A percentile compares a stretch with the other conserved stretches of the same genome.
Evolutionary conservation across 495 filamentous ascomycete genomes (phyloP).

Genomic region (Aspergillus funiculosus): DNA sequence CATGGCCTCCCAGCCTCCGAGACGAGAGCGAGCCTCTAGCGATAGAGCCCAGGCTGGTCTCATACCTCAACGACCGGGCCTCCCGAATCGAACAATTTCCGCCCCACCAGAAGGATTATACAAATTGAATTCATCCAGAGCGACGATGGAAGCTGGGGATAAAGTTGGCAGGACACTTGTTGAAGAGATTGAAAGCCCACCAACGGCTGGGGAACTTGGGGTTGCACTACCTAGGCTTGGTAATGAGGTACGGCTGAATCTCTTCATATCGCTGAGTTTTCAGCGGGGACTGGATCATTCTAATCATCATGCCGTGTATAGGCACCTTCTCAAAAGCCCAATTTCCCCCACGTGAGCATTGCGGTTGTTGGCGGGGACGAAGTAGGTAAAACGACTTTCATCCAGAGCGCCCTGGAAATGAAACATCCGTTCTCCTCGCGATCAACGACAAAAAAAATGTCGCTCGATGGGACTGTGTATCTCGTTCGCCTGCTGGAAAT

Average conservation of each 20-base stretch:
- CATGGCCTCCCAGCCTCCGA: conserved; percentile 23
- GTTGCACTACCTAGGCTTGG: conserved; percentile 14
- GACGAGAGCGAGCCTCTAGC: conserved; percentile 30
- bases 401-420: conserved; percentile 71
- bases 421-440: conserved; percentile 51
- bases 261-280: background rate
- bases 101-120: conserved; percentile 29
- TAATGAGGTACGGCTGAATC: conserved; percentile 26
- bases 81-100: conserved; percentile 33
- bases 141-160: conserved; percentile 18
- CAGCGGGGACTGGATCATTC: background rate
- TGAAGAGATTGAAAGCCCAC: conserved; percentile 31
- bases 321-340: conserved; percentile 24
- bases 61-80: conserved; percentile 27
- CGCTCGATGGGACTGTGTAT: conserved; percentile 69
- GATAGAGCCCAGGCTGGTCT: conserved; percentile 29
- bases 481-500: conserved; percentile 79
- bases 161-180: conserved; percentile 27
- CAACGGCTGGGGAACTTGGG: conserved; percentile 13
- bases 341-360: conserved; percentile 62
- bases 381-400: conserved; percentile 87
- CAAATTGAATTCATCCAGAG: conserved; percentile 23
- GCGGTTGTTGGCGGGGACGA: conserved; percentile 74
- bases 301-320: conserved; percentile 19
- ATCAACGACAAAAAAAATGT: conserved; percentile 62